Conservation (phyloP, 768 basidiomycete genomes). For the Boletellus ananiceps region DNA sequence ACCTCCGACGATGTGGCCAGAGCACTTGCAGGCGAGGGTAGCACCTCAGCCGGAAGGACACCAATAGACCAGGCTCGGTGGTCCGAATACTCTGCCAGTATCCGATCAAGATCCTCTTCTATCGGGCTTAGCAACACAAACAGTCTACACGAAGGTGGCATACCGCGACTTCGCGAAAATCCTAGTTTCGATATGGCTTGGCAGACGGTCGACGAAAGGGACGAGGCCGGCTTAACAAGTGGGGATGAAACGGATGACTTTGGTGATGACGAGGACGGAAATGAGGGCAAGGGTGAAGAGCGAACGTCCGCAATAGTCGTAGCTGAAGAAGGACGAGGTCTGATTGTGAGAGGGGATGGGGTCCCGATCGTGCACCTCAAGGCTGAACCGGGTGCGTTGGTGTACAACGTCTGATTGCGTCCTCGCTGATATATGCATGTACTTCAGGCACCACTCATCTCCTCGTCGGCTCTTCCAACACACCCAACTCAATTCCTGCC, state of each 20-base stretch:
- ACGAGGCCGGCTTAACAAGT: constrained; percentile 57
- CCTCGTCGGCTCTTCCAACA: constrained; percentile 75
- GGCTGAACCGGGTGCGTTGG: constrained; percentile 63
- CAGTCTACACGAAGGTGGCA: constrained; percentile 35
- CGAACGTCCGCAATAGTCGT: constrained; percentile 73
- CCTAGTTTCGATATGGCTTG: constrained; percentile 76
- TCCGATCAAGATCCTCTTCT: constrained; percentile 70
- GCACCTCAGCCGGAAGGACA: constrained; percentile 44
- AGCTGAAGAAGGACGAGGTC: constrained; percentile 79
- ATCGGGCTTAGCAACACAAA: constrained; percentile 45
- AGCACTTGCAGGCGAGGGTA: constrained; percentile 51
- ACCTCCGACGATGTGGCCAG: constrained; percentile 63
- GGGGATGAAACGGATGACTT: constrained; percentile 48
- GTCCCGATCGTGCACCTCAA: constrained; percentile 57
- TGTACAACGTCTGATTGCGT: background rate
- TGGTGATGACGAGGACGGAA: constrained; percentile 48
- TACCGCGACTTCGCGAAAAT: constrained; percentile 52
- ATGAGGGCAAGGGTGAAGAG: constrained; percentile 56
- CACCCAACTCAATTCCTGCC: constrained; percentile 70
- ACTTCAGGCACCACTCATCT: constrained; percentile 86
- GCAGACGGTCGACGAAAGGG: constrained; percentile 68
- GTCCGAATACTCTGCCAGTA: constrained; percentile 67
- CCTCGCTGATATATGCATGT: constrained; percentile 1
- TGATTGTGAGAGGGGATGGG: constrained; percentile 72
- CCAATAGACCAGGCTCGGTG: constrained; percentile 64